These are phyloP conservation scores for Beauveria varroae DNA, from an alignment of 2,329 filamentous ascomycete genomes.

Conservation along the genomic window DNA sequence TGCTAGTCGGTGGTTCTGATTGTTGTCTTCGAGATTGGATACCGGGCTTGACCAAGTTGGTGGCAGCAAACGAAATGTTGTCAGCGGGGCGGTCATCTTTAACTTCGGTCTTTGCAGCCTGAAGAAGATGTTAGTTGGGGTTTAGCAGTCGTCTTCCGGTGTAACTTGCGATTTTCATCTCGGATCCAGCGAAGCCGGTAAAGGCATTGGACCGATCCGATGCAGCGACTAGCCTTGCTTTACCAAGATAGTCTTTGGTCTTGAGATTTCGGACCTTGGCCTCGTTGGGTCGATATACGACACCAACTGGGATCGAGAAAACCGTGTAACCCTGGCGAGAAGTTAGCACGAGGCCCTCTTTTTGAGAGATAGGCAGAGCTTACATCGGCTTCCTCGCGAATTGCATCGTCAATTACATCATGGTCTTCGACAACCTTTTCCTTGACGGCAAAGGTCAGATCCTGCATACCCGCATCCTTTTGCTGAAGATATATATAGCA, in stretches of 20 bases:
- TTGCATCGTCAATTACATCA: constrained; percentile 96
- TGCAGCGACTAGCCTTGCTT: constrained; percentile 86
- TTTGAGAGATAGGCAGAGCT: constrained; percentile 14
- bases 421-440: constrained; percentile 96
- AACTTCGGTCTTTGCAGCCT: constrained; percentile 46
- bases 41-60: constrained; percentile 84
- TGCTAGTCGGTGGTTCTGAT: constrained; percentile 69
- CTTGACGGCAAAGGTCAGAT: constrained; percentile 82
- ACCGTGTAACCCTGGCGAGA: constrained; percentile 81
- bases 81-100: constrained; percentile 77
- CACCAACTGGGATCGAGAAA: constrained; percentile 94
- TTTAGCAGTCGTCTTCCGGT: neutral
- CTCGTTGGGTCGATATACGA: constrained; percentile 91
- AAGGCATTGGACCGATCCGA: constrained; percentile 75
- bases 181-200: constrained; percentile 72
- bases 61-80: constrained; percentile 84
- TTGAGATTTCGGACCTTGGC: constrained; percentile 98
- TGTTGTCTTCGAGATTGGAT: constrained; percentile 75
- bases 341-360: constrained; percentile 16
- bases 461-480: constrained; percentile 81
- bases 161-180: constrained; percentile 61
- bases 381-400: constrained; percentile 86
- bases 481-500: constrained; percentile 97
- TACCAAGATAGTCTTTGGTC: constrained; percentile 94
- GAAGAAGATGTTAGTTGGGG: neutral